Percentiles rank a stretch among this genome's conserved stretches.
Evolutionary conservation across 805 yeast genomes (phyloP).

Genomic region (Ogataea allantospora): DNA sequence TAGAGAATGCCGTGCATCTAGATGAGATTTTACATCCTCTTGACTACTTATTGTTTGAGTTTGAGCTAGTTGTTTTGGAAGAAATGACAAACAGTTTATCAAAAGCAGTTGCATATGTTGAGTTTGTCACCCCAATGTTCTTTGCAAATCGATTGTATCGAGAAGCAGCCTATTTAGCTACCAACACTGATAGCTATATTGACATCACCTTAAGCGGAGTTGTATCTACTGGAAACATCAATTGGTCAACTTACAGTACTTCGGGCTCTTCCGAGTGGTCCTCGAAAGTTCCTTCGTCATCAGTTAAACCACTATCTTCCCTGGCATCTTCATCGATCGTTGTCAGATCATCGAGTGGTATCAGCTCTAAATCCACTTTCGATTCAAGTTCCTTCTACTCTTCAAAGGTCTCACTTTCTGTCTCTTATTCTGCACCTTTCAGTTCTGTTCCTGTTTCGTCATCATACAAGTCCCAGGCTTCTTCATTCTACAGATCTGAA

Average conservation of each 20-base stretch:
- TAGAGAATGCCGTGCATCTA: background rate
- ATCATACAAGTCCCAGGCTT: background rate
- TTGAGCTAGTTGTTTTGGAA: background rate
- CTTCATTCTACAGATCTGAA: too few relatives aligned
- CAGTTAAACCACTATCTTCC: too few relatives aligned
- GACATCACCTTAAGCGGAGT: background rate
- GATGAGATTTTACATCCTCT: background rate
- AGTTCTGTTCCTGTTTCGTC: too few relatives aligned
- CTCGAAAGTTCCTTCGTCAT: too few relatives aligned
- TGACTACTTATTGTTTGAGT: background rate
- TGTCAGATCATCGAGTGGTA: too few relatives aligned
- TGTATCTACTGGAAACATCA: background rate
- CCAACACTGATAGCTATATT: background rate
- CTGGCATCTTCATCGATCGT: too few relatives aligned
- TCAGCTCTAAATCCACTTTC: too few relatives aligned
- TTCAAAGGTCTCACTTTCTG: too few relatives aligned
- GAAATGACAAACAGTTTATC: background rate
- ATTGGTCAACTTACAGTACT: constrained; percentile 1
- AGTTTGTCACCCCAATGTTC: background rate
- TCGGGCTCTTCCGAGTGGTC: too few relatives aligned
- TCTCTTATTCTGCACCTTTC: too few relatives aligned
- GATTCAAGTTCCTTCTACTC: too few relatives aligned
- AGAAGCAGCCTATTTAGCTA: background rate
- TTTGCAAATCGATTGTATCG: background rate
- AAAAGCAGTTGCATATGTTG: background rate